These are phyloP conservation scores for Pseudomonodictys pantanalensis DNA, from an alignment of 495 filamentous ascomycete genomes.

Conservation along the genomic window DNA sequence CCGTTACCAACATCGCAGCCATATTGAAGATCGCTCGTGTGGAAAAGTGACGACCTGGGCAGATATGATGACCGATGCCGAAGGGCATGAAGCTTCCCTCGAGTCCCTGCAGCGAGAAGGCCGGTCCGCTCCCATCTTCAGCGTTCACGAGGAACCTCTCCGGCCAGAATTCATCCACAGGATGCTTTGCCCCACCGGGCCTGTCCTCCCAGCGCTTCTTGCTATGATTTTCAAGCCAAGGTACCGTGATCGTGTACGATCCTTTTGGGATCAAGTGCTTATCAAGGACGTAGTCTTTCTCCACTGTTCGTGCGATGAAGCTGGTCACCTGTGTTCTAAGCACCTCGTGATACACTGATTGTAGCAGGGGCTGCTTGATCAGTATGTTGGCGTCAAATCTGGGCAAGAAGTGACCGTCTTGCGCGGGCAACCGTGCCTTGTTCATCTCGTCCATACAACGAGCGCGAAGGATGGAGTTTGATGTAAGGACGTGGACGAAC, in stretches of 20 bases:
- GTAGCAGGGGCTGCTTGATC: neutral
- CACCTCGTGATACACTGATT: slow-evolving; percentile 1
- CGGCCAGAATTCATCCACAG: slow-evolving; percentile 2
- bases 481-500: neutral
- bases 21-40: neutral
- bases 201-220: neutral
- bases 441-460: slow-evolving; percentile 1
- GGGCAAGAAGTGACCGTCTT: neutral
- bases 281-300: neutral
- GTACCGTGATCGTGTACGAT: neutral
- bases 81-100: slow-evolving; percentile 1
- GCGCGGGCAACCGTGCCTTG: neutral
- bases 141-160: neutral
- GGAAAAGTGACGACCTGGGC: neutral
- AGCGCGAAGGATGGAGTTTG: neutral
- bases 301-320: neutral
- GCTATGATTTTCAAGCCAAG: neutral
- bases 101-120: neutral
- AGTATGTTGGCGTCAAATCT: neutral
- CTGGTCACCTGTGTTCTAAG: neutral
- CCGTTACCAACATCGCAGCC: neutral
- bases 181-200: neutral
- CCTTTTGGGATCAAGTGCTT: neutral
- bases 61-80: neutral
- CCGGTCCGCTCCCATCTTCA: neutral